Conservation (phyloP, 352 stramenopile species). For the Phytopythium vexans region DNA sequence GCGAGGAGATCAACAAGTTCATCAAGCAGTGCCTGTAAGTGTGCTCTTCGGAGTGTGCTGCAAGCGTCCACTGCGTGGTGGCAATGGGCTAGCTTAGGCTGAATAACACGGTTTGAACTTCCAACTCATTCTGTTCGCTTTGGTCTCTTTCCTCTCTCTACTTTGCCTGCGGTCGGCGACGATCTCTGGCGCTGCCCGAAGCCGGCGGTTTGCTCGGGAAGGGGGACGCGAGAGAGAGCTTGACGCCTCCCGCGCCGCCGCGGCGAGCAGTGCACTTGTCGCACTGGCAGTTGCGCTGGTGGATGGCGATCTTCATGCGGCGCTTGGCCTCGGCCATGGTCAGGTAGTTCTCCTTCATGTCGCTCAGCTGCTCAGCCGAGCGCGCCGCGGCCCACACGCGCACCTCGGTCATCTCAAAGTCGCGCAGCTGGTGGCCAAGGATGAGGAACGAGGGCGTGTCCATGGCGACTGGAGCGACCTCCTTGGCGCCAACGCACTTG, state of each 20-base stretch:
- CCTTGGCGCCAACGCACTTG: conserved; percentile 44
- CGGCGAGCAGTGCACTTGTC: conserved; percentile 69
- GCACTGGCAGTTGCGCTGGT: conserved; percentile 78
- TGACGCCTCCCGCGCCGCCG: conserved; percentile 7
- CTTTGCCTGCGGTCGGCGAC: conserved; percentile 31
- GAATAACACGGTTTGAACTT: conserved; percentile 53
- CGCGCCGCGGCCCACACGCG: conserved; percentile 72
- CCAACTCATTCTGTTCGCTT: conserved; percentile 16
- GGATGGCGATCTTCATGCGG: conserved; percentile 83
- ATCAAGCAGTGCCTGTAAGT: conserved; percentile 94
- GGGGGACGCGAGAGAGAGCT: conserved; percentile 26
- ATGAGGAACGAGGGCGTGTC: conserved; percentile 44
- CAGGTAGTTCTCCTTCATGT: conserved; percentile 89
- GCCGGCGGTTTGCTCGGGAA: conserved; percentile 47
- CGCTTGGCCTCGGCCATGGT: conserved; percentile 78
- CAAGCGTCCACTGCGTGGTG: conserved; percentile 4
- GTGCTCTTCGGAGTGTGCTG: conserved; percentile 8
- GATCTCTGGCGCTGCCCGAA: conserved; percentile 21
- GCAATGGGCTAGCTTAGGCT: conserved; percentile 18
- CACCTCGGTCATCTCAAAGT: conserved; percentile 75
- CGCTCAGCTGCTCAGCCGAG: conserved; percentile 65
- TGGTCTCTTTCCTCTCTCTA: conserved; percentile 10
- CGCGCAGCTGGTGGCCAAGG: conserved; percentile 40
- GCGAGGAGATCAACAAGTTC: conserved; percentile 93
- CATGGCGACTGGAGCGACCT: conserved; percentile 31